Evolutionary conservation across 176 grass and related monocot genomes (phyloP), one percentile per base, ranked within the genome.

Genomic region (Dendrocalamus sinicus): DNA sequence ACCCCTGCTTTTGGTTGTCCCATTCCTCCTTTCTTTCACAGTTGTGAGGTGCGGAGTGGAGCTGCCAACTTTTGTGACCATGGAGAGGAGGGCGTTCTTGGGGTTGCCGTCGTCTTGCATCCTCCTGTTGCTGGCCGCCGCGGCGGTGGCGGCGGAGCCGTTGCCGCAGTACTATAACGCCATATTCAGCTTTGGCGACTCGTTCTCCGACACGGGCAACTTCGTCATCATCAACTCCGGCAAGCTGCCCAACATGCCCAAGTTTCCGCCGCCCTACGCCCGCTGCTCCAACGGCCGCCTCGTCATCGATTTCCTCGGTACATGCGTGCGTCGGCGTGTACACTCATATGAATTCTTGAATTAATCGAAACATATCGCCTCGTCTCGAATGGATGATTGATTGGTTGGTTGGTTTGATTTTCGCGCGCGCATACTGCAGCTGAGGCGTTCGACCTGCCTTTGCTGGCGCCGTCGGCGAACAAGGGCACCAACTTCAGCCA

Each of bases 131-230:
- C 51, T 84, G 13, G 32, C 57, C 39, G 47, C 12, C 11, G 26
- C 26, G 1, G 52, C n/a, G 1, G 62, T 23, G 4, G 35, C 23
- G 2, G 84, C 37, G 7, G 86, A 85, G 22, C 24, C 81, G 24
- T 50, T 91, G 70, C 81, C 70, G 77, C 77, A 67, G 73, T 90
- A 90, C 71, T 97, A 97, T 84, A 90, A 89, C 68, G 90, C 94
- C 12, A 92, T 97, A 26, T 97, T 97, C 80, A 94, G 91, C 86
- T 97, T 97, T 79, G 94, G 94, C 39, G 94, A 97, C 86, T 97
- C 94, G 10, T 93, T 91, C 89, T 89, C 93, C 7, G 93, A 95
- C 78, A 95, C 93, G 11, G 93, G 93, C 65, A 95, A 95, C 88
- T 92, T 95, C 55, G 93, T 92, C 54, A 95, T 92, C 80, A 89